Conservation (phyloP, 768 basidiomycete species). For the Termitomyces sp. region DNA sequence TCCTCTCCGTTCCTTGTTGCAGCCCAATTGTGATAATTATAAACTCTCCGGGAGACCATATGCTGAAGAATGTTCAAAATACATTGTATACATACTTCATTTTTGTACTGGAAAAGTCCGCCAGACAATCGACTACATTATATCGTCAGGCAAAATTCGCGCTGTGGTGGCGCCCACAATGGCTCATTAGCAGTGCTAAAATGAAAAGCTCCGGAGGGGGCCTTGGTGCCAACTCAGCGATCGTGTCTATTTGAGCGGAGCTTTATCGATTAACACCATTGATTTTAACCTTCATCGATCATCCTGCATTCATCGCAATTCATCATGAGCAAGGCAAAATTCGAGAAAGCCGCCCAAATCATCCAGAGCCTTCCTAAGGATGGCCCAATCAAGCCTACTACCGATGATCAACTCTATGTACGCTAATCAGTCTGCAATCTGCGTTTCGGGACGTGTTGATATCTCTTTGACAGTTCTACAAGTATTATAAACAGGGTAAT, state of each 20-base stretch:
- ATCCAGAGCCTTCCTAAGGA: conserved; percentile 70
- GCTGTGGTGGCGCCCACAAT: background rate
- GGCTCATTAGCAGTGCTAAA: no score
- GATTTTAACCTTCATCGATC: conserved; percentile 8
- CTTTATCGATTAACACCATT: conserved; percentile 13
- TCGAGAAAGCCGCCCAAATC: conserved; percentile 72
- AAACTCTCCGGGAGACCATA: background rate
- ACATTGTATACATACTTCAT: background rate
- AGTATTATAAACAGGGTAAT: conserved; percentile 88
- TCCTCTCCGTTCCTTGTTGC: background rate
- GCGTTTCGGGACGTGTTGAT: conserved; percentile 10
- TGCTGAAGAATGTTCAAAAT: background rate
- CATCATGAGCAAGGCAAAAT: conserved; percentile 67
- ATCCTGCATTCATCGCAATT: conserved; percentile 10
- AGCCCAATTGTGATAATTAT: background rate
- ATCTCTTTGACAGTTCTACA: conserved; percentile 72
- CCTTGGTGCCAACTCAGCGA: background rate
- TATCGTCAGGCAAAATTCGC: background rate
- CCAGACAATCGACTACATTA: background rate
- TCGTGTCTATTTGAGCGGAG: conserved; percentile 17
- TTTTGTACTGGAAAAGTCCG: background rate
- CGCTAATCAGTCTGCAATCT: conserved; percentile 28
- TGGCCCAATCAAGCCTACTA: conserved; percentile 71
- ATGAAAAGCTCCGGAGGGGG: background rate
- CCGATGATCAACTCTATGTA: conserved; percentile 79